Evolutionary conservation across 2,329 filamentous ascomycete species (phyloP).

Genomic region (Fusarium setosum): DNA sequence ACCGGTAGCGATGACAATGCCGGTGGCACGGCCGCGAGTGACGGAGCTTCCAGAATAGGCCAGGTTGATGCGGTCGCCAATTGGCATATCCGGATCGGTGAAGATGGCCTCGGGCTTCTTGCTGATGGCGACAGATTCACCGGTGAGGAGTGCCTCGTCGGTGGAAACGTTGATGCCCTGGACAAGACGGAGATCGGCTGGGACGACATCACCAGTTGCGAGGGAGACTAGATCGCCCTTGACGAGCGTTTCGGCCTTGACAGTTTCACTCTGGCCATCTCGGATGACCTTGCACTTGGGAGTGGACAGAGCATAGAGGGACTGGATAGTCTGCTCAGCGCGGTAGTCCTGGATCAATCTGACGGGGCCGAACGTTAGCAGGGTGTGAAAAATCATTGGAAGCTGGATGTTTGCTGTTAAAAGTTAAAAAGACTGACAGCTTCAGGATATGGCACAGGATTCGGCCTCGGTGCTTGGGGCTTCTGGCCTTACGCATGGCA

Average conservation of each 20-base stretch:
- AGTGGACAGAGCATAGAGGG: slow-evolving; percentile 67
- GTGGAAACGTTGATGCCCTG: slow-evolving; percentile 79
- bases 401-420: slow-evolving; percentile 24
- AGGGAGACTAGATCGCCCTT: slow-evolving; percentile 73
- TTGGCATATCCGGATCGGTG: slow-evolving; percentile 64
- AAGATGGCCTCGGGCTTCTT: slow-evolving; percentile 71
- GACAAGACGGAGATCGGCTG: slow-evolving; percentile 74
- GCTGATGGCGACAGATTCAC: slow-evolving; percentile 77
- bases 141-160: slow-evolving; percentile 80
- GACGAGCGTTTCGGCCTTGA: slow-evolving; percentile 69
- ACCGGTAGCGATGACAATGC: slow-evolving; percentile 76
- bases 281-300: slow-evolving; percentile 70
- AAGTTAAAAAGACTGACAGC: slow-evolving; percentile 42
- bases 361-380: slow-evolving; percentile 39
- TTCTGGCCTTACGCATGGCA: slow-evolving; percentile 39
- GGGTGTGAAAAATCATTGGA: slow-evolving; percentile 24
- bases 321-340: slow-evolving; percentile 72
- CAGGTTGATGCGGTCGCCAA: slow-evolving; percentile 78
- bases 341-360: slow-evolving; percentile 71
- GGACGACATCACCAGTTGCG: slow-evolving; percentile 75
- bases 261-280: slow-evolving; percentile 60
- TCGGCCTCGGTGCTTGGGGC: slow-evolving; percentile 42
- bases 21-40: slow-evolving; percentile 75
- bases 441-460: slow-evolving; percentile 44
- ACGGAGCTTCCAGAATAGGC: slow-evolving; percentile 79